Percentiles rank a stretch among this genome's conserved stretches.
These are phyloP conservation scores for Sclerotinia borealis DNA, from an alignment of 2,329 filamentous ascomycete species.

Conservation along the genomic window DNA sequence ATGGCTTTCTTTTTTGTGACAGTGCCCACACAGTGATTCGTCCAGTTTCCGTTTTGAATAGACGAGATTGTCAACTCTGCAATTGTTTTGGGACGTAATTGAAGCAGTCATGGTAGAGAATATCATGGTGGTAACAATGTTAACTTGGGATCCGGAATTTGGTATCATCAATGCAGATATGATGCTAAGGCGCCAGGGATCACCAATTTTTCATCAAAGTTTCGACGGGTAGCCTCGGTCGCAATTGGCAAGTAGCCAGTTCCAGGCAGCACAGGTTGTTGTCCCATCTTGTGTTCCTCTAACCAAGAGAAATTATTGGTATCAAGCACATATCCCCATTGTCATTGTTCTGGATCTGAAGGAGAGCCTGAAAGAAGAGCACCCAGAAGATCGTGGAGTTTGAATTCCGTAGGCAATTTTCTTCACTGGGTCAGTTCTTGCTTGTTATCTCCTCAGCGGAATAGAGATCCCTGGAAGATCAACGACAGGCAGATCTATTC, in stretches of 20 bases:
- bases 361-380: constrained; percentile 30
- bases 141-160: constrained; percentile 2
- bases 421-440: constrained; percentile 37
- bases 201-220: neutral
- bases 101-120: constrained; percentile 6
- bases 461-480: constrained; percentile 41
- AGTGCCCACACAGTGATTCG: constrained; percentile 5
- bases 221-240: constrained; percentile 3
- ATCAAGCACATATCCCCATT: constrained; percentile 12
- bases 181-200: neutral
- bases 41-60: constrained; percentile 6
- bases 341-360: constrained; percentile 27
- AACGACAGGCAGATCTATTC: neutral
- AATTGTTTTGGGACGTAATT: neutral
- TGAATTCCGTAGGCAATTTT: constrained; percentile 44
- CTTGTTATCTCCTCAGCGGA: constrained; percentile 11
- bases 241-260: constrained; percentile 34
- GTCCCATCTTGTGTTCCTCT: constrained; percentile 45
- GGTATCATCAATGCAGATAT: constrained; percentile 10
- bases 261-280: constrained; percentile 42
- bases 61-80: constrained; percentile 8
- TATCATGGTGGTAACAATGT: constrained; percentile 10
- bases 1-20: neutral
- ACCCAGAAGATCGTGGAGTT: constrained; percentile 47
- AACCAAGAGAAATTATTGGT: constrained; percentile 41